Percentiles rank a stretch among this genome's conserved stretches.
Conservation (phyloP, 192 early-diverging fungal species). For the Backusella tarrabulga region DNA sequence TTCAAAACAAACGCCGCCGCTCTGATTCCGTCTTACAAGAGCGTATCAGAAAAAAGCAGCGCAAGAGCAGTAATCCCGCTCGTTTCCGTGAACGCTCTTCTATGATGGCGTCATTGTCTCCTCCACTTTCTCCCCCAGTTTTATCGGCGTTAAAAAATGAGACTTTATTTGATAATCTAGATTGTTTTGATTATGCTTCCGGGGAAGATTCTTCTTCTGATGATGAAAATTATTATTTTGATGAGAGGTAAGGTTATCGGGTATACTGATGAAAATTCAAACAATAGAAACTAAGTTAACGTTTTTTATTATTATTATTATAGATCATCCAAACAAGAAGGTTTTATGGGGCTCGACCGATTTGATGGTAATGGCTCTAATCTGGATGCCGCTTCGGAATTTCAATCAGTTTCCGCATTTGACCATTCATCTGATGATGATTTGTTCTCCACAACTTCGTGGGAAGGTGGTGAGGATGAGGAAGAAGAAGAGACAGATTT, state of each 20-base stretch:
- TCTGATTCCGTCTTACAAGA: conserved; percentile 15
- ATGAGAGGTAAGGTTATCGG: conserved; percentile 12
- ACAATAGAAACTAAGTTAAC: not conserved
- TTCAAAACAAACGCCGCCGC: conserved; percentile 7
- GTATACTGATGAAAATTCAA: not conserved
- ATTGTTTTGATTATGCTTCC: conserved; percentile 21
- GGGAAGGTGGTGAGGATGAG: conserved; percentile 15
- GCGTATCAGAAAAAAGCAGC: conserved; percentile 7
- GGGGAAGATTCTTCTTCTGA: conserved; percentile 22
- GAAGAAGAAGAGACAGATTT: conserved; percentile 6
- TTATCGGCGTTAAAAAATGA: conserved; percentile 4
- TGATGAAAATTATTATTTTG: conserved; percentile 13
- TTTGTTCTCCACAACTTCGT: conserved; percentile 14
- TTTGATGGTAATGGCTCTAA: not conserved
- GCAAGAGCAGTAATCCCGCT: not conserved
- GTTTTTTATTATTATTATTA: not conserved
- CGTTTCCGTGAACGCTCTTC: not conserved
- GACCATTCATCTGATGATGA: conserved; percentile 12
- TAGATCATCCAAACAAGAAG: not conserved
- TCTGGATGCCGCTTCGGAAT: conserved; percentile 9
- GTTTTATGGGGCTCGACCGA: not conserved
- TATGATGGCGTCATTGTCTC: not conserved
- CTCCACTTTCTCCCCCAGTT: conserved; percentile 2
- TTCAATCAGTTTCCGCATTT: not conserved
- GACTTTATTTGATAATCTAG: not conserved